These are phyloP conservation scores for Phylloporus sp. DNA, from an alignment of 768 basidiomycete genomes.

Conservation along the genomic window DNA sequence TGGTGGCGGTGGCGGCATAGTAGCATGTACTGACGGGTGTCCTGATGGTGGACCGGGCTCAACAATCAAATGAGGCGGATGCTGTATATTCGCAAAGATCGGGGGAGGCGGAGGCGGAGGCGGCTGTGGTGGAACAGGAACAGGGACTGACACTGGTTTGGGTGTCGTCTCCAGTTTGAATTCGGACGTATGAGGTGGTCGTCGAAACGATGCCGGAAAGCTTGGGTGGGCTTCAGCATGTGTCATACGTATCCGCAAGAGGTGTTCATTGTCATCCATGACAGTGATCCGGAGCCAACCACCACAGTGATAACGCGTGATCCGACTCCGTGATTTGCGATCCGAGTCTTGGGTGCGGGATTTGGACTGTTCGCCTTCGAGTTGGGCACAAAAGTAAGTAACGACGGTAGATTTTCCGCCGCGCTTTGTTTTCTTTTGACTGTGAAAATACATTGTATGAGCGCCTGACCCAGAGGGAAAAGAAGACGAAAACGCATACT, in stretches of 20 bases:
- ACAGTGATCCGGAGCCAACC: constrained; percentile 35
- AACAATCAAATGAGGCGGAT: constrained; percentile 18
- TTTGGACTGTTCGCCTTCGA: constrained; percentile 34
- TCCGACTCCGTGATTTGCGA: constrained; percentile 34
- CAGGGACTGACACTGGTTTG: constrained; percentile 18
- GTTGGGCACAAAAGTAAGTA: constrained; percentile 34
- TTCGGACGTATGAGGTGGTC: constrained; percentile 31
- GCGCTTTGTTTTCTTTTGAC: constrained; percentile 35
- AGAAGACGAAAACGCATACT: constrained; percentile 18
- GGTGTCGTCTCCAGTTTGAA: constrained; percentile 30
- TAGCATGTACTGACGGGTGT: constrained; percentile 6
- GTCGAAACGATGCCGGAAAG: constrained; percentile 32
- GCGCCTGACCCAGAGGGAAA: neutral
- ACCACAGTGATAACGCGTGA: constrained; percentile 33
- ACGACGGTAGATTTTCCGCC: constrained; percentile 34
- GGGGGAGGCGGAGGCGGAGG: constrained; percentile 17
- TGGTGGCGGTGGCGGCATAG: constrained; percentile 8
- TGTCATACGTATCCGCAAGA: constrained; percentile 35
- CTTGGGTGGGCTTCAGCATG: constrained; percentile 33
- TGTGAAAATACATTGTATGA: constrained; percentile 3
- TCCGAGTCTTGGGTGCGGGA: constrained; percentile 31
- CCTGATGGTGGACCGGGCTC: constrained; percentile 15
- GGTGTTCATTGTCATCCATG: constrained; percentile 34
- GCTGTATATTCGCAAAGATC: constrained; percentile 23
- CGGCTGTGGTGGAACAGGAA: constrained; percentile 1